Conservation (phyloP, 2,329 filamentous ascomycete species). For the Xylariaceae sp. region DNA sequence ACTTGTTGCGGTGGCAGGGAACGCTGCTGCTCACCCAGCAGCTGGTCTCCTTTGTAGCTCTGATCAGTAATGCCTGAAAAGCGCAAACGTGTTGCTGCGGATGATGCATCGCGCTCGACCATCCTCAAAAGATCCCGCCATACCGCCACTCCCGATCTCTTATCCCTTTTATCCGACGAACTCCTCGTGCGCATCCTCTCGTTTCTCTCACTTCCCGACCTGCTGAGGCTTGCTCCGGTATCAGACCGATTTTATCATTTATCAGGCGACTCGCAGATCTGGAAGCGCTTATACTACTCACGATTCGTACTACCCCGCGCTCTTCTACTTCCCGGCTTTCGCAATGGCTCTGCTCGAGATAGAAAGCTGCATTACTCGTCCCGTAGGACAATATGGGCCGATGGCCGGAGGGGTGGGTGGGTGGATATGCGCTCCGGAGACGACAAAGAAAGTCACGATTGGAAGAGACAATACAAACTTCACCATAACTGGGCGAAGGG, state of each 20-base stretch:
- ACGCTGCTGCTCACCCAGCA: neutral
- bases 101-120: conserved; percentile 28
- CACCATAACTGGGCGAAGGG: conserved; percentile 91
- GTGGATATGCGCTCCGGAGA: conserved; percentile 60
- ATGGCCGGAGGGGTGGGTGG: conserved; percentile 51
- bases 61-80: conserved; percentile 29
- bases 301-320: conserved; percentile 85
- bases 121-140: conserved; percentile 51
- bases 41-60: neutral
- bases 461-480: conserved; percentile 79
- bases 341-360: conserved; percentile 43
- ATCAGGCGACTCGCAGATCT: conserved; percentile 82
- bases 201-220: conserved; percentile 70
- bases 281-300: conserved; percentile 87
- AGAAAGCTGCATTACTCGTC: conserved; percentile 54
- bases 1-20: neutral
- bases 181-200: conserved; percentile 83
- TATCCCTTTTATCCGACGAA: conserved; percentile 84
- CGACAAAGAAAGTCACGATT: conserved; percentile 31
- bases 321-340: conserved; percentile 73
- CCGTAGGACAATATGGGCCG: conserved; percentile 51
- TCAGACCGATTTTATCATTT: conserved; percentile 77
- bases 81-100: conserved; percentile 31
- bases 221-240: conserved; percentile 68
- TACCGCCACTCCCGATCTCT: conserved; percentile 55